Conservation (phyloP, 202 grass and related monocot species). For the Setaria italica region DNA sequence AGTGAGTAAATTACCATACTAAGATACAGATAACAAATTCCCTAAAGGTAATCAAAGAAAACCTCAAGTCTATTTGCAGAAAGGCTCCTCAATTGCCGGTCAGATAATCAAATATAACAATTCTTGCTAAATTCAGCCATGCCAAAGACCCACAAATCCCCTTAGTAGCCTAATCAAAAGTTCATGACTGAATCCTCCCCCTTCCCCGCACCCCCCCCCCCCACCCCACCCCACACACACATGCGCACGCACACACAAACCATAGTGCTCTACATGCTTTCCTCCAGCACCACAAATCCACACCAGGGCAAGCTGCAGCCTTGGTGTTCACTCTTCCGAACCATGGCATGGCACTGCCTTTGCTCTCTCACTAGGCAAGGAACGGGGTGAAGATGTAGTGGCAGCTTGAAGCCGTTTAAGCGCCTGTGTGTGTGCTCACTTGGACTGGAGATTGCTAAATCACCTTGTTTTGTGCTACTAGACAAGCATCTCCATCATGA, state of each 20-base stretch:
- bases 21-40: background rate
- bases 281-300: background rate
- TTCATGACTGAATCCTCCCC: no score
- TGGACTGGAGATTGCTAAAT: background rate
- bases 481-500: background rate
- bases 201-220: no score
- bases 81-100: background rate
- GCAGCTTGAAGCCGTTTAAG: background rate
- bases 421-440: background rate
- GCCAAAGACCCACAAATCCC: background rate
- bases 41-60: background rate
- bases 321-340: background rate
- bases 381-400: background rate
- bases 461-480: background rate
- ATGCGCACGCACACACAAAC: no score
- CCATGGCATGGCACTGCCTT: background rate
- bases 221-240: background rate
- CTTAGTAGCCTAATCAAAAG: background rate
- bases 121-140: background rate
- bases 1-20: background rate
- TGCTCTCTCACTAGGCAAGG: background rate
- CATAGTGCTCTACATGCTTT: no score
- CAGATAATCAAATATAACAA: background rate
- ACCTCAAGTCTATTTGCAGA: background rate
- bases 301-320: background rate